These are phyloP conservation scores for Podaxis sp. DNA, from an alignment of 768 basidiomycete species.

Conservation along the genomic window DNA sequence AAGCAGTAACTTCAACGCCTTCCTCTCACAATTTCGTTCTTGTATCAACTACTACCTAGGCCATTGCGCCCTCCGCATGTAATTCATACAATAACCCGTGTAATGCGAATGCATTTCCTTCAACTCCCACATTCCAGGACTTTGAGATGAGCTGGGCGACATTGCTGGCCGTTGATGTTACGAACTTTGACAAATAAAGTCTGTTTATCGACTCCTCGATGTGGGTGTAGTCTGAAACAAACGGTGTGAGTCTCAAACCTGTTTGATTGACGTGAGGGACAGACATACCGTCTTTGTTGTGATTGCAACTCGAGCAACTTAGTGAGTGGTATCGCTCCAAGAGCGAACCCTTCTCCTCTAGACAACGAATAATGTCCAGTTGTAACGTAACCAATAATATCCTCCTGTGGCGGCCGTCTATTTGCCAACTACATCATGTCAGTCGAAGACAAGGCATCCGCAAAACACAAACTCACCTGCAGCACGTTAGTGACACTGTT, in stretches of 20 bases:
- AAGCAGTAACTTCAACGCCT: not conserved
- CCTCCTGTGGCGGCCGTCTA: constrained; percentile 34
- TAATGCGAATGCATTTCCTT: not conserved
- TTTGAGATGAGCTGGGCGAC: constrained; percentile 44
- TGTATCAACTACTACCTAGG: constrained; percentile 8
- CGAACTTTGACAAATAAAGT: constrained; percentile 61
- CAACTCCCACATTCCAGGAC: constrained; percentile 19
- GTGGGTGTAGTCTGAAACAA: constrained; percentile 25
- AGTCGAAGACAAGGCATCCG: constrained; percentile 5
- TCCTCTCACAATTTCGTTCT: not conserved
- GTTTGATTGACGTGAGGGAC: not conserved
- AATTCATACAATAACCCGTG: constrained; percentile 10
- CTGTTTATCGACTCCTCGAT: constrained; percentile 22
- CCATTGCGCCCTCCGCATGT: constrained; percentile 1
- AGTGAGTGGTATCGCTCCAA: constrained; percentile 68
- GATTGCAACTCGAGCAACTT: constrained; percentile 49
- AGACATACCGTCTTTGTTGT: constrained; percentile 40
- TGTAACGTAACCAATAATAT: constrained; percentile 79
- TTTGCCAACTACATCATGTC: constrained; percentile 40
- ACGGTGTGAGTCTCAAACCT: not conserved
- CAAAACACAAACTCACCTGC: constrained; percentile 19
- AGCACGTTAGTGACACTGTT: not conserved
- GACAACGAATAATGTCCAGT: constrained; percentile 82
- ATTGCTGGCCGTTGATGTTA: constrained; percentile 53
- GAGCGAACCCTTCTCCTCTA: constrained; percentile 72